Percentiles rank a stretch among this genome's conserved stretches.
These are phyloP conservation scores for Cronartium ribicola DNA, from an alignment of 1,284 basidiomycete genomes.

Conservation along the genomic window DNA sequence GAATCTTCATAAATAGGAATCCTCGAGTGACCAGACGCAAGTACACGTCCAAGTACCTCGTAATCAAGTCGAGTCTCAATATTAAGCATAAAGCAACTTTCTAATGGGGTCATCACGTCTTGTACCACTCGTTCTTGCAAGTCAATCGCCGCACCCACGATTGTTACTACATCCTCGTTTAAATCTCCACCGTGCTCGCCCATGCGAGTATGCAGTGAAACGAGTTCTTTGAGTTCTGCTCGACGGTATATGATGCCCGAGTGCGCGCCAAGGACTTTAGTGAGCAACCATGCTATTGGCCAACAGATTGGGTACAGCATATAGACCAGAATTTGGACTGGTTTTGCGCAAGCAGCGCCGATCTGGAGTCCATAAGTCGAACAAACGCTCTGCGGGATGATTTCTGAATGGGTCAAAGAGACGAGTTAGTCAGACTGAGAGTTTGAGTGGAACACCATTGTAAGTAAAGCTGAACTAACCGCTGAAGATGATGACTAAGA, in stretches of 20 bases:
- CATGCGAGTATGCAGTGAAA: constrained; percentile 63
- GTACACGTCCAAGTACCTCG: constrained; percentile 67
- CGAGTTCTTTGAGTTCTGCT: constrained; percentile 66
- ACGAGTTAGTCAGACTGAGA: background rate
- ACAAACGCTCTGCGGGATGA: constrained; percentile 67
- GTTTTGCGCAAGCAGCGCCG: constrained; percentile 50
- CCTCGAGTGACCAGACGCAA: constrained; percentile 69
- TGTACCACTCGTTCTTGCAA: constrained; percentile 64
- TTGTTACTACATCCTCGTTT: constrained; percentile 67
- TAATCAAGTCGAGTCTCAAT: constrained; percentile 71
- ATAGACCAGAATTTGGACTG: constrained; percentile 50
- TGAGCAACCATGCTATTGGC: constrained; percentile 51
- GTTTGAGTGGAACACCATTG: background rate
- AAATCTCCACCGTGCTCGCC: constrained; percentile 63
- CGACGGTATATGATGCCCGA: constrained; percentile 57
- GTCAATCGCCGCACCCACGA: constrained; percentile 70
- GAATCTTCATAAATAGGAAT: constrained; percentile 54
- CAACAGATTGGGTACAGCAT: constrained; percentile 51
- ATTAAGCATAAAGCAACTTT: constrained; percentile 67
- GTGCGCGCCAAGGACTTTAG: constrained; percentile 51
- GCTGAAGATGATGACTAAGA: constrained; percentile 56
- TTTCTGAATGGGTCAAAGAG: constrained; percentile 63
- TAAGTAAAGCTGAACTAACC: background rate
- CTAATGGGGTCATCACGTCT: constrained; percentile 75
- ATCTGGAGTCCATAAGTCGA: constrained; percentile 52